Percentiles rank a stretch among this genome's conserved stretches.
Evolutionary conservation across 306 rosid genomes (phyloP).

Genomic region (Vigna mungo): DNA sequence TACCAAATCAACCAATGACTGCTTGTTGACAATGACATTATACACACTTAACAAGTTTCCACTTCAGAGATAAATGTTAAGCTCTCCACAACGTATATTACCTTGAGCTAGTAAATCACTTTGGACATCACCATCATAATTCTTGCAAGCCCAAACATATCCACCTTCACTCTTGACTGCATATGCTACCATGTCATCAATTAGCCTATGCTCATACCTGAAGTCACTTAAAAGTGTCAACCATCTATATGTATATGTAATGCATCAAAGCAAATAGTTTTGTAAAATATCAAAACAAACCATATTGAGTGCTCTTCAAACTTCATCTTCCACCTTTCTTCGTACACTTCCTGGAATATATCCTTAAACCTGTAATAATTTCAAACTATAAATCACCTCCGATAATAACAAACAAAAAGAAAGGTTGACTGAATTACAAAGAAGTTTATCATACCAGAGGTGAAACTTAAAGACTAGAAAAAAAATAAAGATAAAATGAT

Average conservation of each 20-base stretch:
- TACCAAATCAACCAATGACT: constrained; percentile 21
- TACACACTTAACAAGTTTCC: constrained; percentile 19
- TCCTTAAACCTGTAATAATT: constrained; percentile 80
- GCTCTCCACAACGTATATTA: constrained; percentile 39
- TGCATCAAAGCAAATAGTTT: constrained; percentile 31
- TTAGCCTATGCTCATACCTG: constrained; percentile 98
- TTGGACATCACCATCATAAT: constrained; percentile 97
- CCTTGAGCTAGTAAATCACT: constrained; percentile 99
- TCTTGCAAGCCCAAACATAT: constrained; percentile 99
- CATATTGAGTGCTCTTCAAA: constrained; percentile 93
- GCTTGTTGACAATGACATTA: constrained; percentile 12
- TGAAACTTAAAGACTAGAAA: not conserved
- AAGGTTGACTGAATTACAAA: constrained; percentile 21
- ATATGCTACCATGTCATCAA: constrained; percentile 99
- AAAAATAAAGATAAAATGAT: not conserved
- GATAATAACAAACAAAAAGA: constrained; percentile 8
- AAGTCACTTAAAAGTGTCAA: constrained; percentile 44
- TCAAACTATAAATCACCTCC: constrained; percentile 38
- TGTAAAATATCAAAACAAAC: constrained; percentile 51
- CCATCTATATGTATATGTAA: constrained; percentile 35
- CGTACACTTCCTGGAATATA: constrained; percentile 93
- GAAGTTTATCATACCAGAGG: constrained; percentile 17
- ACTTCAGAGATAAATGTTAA: constrained; percentile 26
- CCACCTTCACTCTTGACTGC: constrained; percentile 96
- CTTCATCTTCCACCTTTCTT: constrained; percentile 82